Evolutionary conservation across 495 filamentous ascomycete species (phyloP), one percentile per base, ranked within the genome.

Genomic region (Pyronema domesticum): DNA sequence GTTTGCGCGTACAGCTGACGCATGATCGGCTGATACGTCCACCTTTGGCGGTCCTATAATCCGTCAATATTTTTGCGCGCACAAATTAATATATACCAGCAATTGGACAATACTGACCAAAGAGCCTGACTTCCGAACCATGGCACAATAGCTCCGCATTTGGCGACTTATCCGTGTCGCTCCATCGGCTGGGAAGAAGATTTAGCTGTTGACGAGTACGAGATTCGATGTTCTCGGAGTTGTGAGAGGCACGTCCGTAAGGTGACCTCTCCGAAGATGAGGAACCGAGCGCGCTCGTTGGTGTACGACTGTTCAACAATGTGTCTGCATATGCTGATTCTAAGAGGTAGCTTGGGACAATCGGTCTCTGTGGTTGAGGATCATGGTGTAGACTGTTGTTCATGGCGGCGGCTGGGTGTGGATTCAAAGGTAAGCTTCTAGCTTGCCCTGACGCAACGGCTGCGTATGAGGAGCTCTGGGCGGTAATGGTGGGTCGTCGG

Each of bases 121-220:
- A 69, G 63, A 86, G 93, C 56, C 83, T 80, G 18, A 94, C 81
- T 62, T 94, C 86, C 53, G 78, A 71, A 7, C 89, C 87, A 58
- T 86, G 80, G 14, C 74, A 74, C 10, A 79, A 69, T 15, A 95
- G 70, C 56, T 95, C 93, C 37, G 95, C 68, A 0, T 76, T 76
- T n/a, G 59, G 57, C 45, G 75, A 78, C 67, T 85, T 89, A 67
- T 95, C 88, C 9, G 73, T 70, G 37, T 79, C 81, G 58, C 79
- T 91, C 88, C 88, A 95, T 61, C 76, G 78, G 0, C 81, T 81
- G 51, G 91, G 91, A 47, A 96, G 73, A 10, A 83, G 82, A 39
- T 74, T 70, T 39, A 82, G 61, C 23, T 30, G 23, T 30, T 30
- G 23, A 30, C 23, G 23, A 30, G 23, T 30, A 30, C 23, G 23